Evolutionary conservation across 768 basidiomycete species (phyloP).

Genomic region (Kwoniella pini): DNA sequence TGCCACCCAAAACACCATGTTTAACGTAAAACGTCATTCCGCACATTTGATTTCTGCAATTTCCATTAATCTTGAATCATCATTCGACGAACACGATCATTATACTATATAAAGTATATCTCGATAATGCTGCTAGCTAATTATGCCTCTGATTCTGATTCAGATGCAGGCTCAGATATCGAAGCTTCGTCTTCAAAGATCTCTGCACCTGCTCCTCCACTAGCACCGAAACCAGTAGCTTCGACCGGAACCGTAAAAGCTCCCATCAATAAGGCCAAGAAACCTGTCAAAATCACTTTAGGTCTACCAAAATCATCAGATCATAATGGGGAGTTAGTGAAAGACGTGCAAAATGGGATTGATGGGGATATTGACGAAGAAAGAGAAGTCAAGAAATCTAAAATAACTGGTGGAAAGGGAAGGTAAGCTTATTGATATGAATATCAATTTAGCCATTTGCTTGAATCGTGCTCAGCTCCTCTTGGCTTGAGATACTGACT

Average conservation of each 20-base stretch:
- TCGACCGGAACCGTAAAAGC: constrained; percentile 15
- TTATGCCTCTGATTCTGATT: constrained; percentile 46
- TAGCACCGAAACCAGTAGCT: background rate
- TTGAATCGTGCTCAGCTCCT: too few species aligned
- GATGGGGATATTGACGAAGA: constrained; percentile 18
- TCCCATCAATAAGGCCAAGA: constrained; percentile 22
- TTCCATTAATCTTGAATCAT: too few species aligned
- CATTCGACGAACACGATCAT: background rate
- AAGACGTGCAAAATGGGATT: background rate
- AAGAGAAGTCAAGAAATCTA: constrained; percentile 12
- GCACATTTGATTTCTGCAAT: too few species aligned
- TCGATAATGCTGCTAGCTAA: constrained; percentile 43
- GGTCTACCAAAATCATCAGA: constrained; percentile 35
- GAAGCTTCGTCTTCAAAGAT: constrained; percentile 11
- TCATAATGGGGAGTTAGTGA: background rate
- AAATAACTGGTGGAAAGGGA: constrained; percentile 41
- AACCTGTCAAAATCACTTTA: constrained; percentile 46
- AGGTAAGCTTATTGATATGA: too few species aligned
- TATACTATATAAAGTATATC: too few species aligned
- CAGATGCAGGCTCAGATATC: constrained; percentile 33
- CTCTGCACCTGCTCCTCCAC: background rate
- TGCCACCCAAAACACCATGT: too few species aligned
- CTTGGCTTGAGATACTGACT: too few species aligned
- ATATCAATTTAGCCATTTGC: too few species aligned
- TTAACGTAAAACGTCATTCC: too few species aligned